Base-by-base conservation (phyloP, 2,329 filamentous ascomycete genomes). In the Neofusicoccum kwambonambiense region DNA sequence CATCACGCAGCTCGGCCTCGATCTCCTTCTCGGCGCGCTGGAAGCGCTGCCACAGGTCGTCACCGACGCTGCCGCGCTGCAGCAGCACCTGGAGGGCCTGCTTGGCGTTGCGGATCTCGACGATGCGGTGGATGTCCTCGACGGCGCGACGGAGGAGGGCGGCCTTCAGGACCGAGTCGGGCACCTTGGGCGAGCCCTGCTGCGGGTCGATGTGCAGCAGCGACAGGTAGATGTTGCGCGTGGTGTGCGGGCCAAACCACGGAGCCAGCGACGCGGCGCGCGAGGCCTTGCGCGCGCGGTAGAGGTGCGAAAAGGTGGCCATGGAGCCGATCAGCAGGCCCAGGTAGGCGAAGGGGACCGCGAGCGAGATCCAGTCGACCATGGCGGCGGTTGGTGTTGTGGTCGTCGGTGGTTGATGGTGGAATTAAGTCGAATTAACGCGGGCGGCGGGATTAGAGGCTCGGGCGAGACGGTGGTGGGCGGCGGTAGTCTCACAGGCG, bases 41-140 rank as follows among this genome's bases (percentile, higher is more conserved):
- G 78, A 98, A 97, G 44, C 94, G 86, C 82, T 97, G 92, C 90
- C 93, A 97, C 70, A 99, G 80, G 77, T 99, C 95, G 76, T 99
- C 95, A 13, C 95, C 94, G 1, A 99, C 93, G 73, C 92, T 96
- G 56, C 95, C 95, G 68, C 92, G 86, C 79, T 96, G 92, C 71
- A 98, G 79, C 69, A 99, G 81, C 27, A 89, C 86, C 74, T 90
- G 89, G 74, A 96, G 87, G 7, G 95, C 92, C 72, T 91, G 90
- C 82, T 98, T 99, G 70, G 92, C 90, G 65, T 87, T 90, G 74
- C 94, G 88, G 74, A 99, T 87, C 76, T 95, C 88, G 73, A 98
- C 90, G 68, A 99, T 91, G 68, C 95, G 89, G 75, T 90, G 88
- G 74, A 99, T 96, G 76, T 98, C 94, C 77, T 98, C 94, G 41